Evolutionary conservation across 2,329 filamentous ascomycete genomes (phyloP), one percentile per base, ranked within the genome.

Genomic region (Dothiorella sarmentorum): DNA sequence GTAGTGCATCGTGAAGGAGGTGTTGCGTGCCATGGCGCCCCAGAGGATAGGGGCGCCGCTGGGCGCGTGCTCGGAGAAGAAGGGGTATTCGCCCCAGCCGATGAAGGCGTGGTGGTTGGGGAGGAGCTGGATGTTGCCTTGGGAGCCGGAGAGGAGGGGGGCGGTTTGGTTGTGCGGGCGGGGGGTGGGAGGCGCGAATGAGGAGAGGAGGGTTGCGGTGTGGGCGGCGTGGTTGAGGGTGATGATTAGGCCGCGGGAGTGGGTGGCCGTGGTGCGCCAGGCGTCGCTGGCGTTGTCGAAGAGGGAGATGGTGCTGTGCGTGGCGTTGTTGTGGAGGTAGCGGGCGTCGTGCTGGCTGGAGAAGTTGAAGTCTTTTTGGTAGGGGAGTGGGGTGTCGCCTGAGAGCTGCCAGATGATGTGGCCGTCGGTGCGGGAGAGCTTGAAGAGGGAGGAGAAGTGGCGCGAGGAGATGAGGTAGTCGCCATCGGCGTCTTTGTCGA

Each of bases 391-490:
- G 15, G 66, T 58, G 45, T 72, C 72, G 29, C 29, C 43, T 45
- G 64, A 67, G 0, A 85, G 70, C 35, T 76, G 76, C 82, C 82
- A 85, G 22, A 81, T 67, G n/a, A 83, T 71, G 18, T 69, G 68
- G 20, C 81, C 80, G 7, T 76, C 75, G 9, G 69, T 70, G 11
- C 73, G 72, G 59, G 78, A 76, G 63, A 85, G 76, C 53, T 75
- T 76, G 27, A 72, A 72, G 7, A 84, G 69, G 18, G 76, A 72
- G 64, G 75, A 75, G 51, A 76, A 73, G 64, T 82, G 75, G 1
- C 81, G 77, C 0, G 77, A 73, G 0, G 81, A 84, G 33, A 85
- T 72, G 9, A 84, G 66, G 59, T 81, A 85, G 63, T 84, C 78
- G 3, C 80, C 80, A 0, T 67, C 62, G 55, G 78, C 76, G 7